These are phyloP conservation scores for Polyporus arcularius DNA, from an alignment of 768 basidiomycete genomes.

Conservation along the genomic window DNA sequence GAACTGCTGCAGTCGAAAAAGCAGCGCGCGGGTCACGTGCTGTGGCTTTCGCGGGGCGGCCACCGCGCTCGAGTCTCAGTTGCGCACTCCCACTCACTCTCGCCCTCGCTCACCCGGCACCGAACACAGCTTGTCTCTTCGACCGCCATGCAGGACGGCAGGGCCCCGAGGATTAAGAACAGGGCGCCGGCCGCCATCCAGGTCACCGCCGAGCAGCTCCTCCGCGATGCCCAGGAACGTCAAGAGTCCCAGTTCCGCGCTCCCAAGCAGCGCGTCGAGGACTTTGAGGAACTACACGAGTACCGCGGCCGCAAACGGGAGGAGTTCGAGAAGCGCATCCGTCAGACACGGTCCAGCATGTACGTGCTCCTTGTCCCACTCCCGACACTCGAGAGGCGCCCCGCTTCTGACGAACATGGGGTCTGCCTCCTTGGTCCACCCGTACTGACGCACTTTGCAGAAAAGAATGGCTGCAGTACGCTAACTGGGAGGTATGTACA, in stretches of 20 bases:
- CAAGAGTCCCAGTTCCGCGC: conserved; percentile 92
- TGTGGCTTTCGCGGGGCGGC: too few species aligned
- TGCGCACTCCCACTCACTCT: neutral
- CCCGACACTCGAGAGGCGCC: neutral
- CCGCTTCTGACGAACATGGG: too few species aligned
- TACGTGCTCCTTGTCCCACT: conserved; percentile 36
- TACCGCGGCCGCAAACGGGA: conserved; percentile 90
- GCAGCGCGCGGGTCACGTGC: too few species aligned
- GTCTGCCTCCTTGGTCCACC: too few species aligned
- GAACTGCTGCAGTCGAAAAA: too few species aligned
- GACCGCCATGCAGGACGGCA: conserved; percentile 1
- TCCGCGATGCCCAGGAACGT: conserved; percentile 97
- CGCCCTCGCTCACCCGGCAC: too few species aligned
- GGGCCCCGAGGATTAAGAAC: conserved; percentile 73
- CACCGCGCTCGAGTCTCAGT: too few species aligned
- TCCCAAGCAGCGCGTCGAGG: conserved; percentile 94
- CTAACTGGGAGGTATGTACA: conserved; percentile 74
- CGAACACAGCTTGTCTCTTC: too few species aligned
- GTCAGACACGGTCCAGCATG: conserved; percentile 81
- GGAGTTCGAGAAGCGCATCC: conserved; percentile 90
- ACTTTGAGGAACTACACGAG: conserved; percentile 89
- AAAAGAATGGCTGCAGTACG: conserved; percentile 87
- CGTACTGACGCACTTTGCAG: conserved; percentile 36
- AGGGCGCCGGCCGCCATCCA: conserved; percentile 93
- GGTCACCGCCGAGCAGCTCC: conserved; percentile 96